These are phyloP conservation scores for Hypholoma fasciculare DNA, from an alignment of 768 basidiomycete species.

Conservation along the genomic window DNA sequence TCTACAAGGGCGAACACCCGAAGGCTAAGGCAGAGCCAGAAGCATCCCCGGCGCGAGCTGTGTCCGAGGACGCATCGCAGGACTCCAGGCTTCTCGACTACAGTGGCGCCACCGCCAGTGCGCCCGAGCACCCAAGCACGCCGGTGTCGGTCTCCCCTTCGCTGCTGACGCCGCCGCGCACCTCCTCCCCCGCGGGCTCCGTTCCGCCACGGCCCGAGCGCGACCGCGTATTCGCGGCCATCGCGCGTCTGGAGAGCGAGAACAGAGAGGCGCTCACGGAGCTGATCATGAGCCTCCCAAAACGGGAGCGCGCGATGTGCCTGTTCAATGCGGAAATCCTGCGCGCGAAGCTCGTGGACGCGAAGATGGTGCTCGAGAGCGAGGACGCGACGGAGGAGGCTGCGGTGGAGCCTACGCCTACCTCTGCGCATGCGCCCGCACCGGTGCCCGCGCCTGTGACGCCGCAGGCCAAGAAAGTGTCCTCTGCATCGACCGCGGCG, in stretches of 20 bases:
- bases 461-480: slow-evolving; percentile 61
- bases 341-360: slow-evolving; percentile 75
- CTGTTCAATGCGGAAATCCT: slow-evolving; percentile 85
- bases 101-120: slow-evolving; percentile 74
- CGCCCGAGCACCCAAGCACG: slow-evolving; percentile 88
- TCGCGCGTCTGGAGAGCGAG: slow-evolving; percentile 60
- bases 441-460: slow-evolving; percentile 40
- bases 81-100: slow-evolving; percentile 72
- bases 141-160: slow-evolving; percentile 78
- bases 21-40: slow-evolving; percentile 35
- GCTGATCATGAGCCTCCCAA: slow-evolving; percentile 82
- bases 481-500: slow-evolving; percentile 17
- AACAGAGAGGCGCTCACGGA: slow-evolving; percentile 70
- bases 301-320: slow-evolving; percentile 89
- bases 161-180: slow-evolving; percentile 79
- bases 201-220: slow-evolving; percentile 62
- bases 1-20: slow-evolving; percentile 29
- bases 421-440: too few relatives aligned
- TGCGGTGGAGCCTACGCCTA: slow-evolving; percentile 26
- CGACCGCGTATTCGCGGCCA: slow-evolving; percentile 71
- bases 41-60: slow-evolving; percentile 47
- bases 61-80: slow-evolving; percentile 43
- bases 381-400: slow-evolving; percentile 45
- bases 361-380: slow-evolving; percentile 78
- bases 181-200: slow-evolving; percentile 76